A percentile compares a stretch with the other conserved stretches of the same genome.
Conservation (phyloP, 2,329 filamentous ascomycete species). For the Akanthomyces dipterigenus region DNA sequence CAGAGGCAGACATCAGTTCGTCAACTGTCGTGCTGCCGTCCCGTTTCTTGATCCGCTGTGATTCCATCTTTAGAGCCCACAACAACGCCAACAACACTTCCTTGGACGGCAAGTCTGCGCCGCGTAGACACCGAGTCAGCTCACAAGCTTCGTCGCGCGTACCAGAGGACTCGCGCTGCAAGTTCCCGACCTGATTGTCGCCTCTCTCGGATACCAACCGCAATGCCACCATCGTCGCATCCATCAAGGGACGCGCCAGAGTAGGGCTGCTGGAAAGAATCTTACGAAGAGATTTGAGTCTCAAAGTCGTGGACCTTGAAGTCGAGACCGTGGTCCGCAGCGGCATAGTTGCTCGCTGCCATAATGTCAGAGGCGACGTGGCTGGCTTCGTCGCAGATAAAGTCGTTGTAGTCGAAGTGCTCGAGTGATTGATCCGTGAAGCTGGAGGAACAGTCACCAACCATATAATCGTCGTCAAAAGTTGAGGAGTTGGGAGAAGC, state of each 20-base stretch:
- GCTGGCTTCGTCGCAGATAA: constrained; percentile 47
- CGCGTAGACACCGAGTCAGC: constrained; percentile 31
- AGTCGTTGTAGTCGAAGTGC: constrained; percentile 47
- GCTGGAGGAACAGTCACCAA: constrained; percentile 49
- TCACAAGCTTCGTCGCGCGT: constrained; percentile 31
- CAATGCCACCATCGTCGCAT: constrained; percentile 69
- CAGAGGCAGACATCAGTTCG: constrained; percentile 20
- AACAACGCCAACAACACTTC: constrained; percentile 42
- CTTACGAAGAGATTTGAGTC: constrained; percentile 55
- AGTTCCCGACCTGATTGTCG: constrained; percentile 38
- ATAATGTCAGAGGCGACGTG: constrained; percentile 39
- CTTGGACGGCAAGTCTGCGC: constrained; percentile 36
- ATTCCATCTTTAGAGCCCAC: constrained; percentile 39
- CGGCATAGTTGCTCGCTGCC: constrained; percentile 43
- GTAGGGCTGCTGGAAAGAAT: constrained; percentile 67
- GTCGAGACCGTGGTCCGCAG: constrained; percentile 46
- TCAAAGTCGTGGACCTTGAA: constrained; percentile 50
- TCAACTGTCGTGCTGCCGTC: constrained; percentile 16
- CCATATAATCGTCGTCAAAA: constrained; percentile 63
- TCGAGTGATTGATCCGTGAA: constrained; percentile 35
- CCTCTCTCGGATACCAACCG: constrained; percentile 59
- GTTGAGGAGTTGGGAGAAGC: constrained; percentile 62
- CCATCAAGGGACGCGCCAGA: constrained; percentile 65
- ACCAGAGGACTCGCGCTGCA: constrained; percentile 25
- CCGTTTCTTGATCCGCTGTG: constrained; percentile 26